A percentile compares a stretch with the other conserved stretches of the same genome.
These are phyloP conservation scores for Populus hybrid DNA, from an alignment of 441 rosid genomes.

Conservation along the genomic window DNA sequence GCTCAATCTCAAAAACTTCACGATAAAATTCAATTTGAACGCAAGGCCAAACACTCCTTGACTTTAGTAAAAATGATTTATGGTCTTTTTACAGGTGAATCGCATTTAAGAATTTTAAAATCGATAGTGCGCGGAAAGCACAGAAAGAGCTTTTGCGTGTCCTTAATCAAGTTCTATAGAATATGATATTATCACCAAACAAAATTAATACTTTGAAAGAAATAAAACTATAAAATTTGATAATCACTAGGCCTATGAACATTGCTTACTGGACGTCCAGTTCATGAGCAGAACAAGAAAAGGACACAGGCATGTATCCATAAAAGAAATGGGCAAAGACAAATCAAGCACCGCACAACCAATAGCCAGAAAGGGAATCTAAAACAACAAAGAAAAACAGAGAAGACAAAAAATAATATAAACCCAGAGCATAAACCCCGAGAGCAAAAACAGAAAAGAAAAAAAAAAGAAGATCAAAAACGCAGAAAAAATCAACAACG, in stretches of 20 bases:
- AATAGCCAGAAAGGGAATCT: background rate
- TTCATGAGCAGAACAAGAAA: background rate
- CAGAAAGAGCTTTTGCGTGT: background rate
- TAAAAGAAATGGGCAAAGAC: background rate
- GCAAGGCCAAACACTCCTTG: background rate
- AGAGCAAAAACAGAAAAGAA: background rate
- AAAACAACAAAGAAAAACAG: background rate
- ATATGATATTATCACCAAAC: background rate
- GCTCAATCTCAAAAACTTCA: background rate
- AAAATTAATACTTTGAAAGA: background rate
- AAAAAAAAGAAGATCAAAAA: constrained; percentile 29
- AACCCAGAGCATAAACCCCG: background rate
- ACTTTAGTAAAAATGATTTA: background rate
- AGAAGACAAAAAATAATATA: background rate
- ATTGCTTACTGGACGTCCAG: background rate
- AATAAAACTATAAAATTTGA: background rate
- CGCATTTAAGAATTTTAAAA: background rate
- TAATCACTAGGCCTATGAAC: background rate
- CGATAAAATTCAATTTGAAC: background rate
- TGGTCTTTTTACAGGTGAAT: background rate
- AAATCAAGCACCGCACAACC: background rate
- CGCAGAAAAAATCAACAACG: background rate
- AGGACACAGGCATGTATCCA: background rate
- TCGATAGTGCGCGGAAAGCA: background rate
- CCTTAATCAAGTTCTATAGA: background rate